phyloP scores from a whole-genome alignment of 2,329 filamentous ascomycete species.

The Cercospora berteroae region DNA sequence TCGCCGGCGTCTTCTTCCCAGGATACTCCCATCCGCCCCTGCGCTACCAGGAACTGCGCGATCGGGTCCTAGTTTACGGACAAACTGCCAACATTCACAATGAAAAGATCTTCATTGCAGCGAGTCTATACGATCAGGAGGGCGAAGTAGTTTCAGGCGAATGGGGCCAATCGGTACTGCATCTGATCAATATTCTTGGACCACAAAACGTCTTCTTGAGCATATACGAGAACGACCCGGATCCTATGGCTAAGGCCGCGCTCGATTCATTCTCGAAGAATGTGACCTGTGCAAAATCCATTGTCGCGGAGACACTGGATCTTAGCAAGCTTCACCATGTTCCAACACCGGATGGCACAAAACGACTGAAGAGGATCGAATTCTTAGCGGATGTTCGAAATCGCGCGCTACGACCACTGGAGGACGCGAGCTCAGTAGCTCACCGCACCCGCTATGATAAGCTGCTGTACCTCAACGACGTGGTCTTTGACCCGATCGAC shows the following conservation, averaged over 20 bases:
- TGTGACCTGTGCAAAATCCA: conserved; percentile 46
- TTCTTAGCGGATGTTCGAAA: conserved; percentile 73
- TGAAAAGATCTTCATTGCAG: conserved; percentile 71
- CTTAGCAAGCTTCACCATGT: conserved; percentile 58
- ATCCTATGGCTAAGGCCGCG: conserved; percentile 54
- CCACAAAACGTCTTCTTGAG: conserved; percentile 67
- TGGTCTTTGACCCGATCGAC: conserved; percentile 60
- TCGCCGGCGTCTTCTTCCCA: conserved; percentile 52
- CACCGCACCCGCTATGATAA: conserved; percentile 51
- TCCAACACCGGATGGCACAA: conserved; percentile 60
- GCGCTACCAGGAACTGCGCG: conserved; percentile 51
- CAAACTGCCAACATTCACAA: conserved; percentile 51
- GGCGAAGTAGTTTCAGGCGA: conserved; percentile 60
- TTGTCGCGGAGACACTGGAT: conserved; percentile 62
- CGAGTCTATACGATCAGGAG: conserved; percentile 65
- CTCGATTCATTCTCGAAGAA: conserved; percentile 54
- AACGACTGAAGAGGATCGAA: conserved; percentile 68
- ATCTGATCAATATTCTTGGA: conserved; percentile 65
- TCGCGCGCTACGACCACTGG: conserved; percentile 63
- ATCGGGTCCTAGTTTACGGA: conserved; percentile 33
- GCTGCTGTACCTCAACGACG: conserved; percentile 65
- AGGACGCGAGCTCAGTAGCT: conserved; percentile 48
- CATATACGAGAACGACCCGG: conserved; percentile 71
- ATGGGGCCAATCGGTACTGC: conserved; percentile 62
- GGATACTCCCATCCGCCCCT: conserved; percentile 56